These are phyloP conservation scores for Plantago major DNA, from an alignment of 257 asterid genomes.

Conservation along the genomic window DNA sequence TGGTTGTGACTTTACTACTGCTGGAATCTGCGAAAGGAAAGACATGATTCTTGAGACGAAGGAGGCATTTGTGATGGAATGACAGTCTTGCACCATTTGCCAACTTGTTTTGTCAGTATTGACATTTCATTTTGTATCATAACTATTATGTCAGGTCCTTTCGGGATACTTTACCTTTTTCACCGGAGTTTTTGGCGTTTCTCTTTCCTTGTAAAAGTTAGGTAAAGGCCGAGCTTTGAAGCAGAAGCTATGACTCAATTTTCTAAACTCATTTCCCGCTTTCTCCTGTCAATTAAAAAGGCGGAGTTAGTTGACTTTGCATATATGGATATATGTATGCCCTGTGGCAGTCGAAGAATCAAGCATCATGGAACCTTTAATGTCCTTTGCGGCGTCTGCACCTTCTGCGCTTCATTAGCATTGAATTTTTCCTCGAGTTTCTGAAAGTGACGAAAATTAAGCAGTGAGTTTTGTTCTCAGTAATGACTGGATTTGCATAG, in stretches of 20 bases:
- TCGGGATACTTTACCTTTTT: slow-evolving; percentile 34
- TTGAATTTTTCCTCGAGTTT: slow-evolving; percentile 88
- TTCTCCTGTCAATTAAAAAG: slow-evolving; percentile 54
- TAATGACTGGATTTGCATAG: slow-evolving; percentile 1
- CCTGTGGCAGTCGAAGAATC: background rate
- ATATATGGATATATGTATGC: background rate
- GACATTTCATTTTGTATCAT: too few relatives aligned
- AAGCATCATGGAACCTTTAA: slow-evolving; percentile 42
- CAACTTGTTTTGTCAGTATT: too few relatives aligned
- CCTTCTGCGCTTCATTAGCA: slow-evolving; percentile 50
- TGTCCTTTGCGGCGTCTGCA: slow-evolving; percentile 53
- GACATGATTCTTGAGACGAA: background rate
- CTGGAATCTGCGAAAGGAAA: slow-evolving; percentile 36
- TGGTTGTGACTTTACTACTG: slow-evolving; percentile 35
- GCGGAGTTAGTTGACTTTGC: slow-evolving; percentile 7
- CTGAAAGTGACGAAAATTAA: slow-evolving; percentile 31
- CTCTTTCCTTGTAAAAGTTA: slow-evolving; percentile 61
- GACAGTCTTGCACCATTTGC: too few relatives aligned
- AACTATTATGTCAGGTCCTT: too few relatives aligned
- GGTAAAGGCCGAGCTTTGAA: slow-evolving; percentile 81
- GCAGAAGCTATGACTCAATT: slow-evolving; percentile 65
- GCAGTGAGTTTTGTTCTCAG: background rate
- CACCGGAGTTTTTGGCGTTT: slow-evolving; percentile 31
- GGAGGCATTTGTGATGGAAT: background rate
- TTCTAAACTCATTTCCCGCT: slow-evolving; percentile 61